These are phyloP conservation scores for Rhizopogon sp. DNA, from an alignment of 768 basidiomycete species.

Conservation along the genomic window DNA sequence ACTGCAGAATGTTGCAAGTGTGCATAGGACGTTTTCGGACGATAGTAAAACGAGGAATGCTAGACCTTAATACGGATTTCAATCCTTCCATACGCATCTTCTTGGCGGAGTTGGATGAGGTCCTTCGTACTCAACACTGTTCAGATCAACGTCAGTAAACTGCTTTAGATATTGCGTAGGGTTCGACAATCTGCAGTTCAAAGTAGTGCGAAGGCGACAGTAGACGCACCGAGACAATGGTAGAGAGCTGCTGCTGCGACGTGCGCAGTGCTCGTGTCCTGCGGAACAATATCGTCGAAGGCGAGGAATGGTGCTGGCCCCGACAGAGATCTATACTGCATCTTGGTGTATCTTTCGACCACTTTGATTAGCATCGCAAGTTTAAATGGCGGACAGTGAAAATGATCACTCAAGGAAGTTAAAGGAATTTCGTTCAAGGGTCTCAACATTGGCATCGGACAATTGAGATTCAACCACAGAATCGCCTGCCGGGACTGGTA, in stretches of 20 bases:
- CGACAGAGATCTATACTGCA: constrained; percentile 63
- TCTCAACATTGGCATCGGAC: constrained; percentile 49
- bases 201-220: neutral
- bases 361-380: constrained; percentile 8
- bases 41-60: neutral
- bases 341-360: constrained; percentile 61
- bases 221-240: constrained; percentile 68
- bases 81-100: constrained; percentile 53
- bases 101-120: constrained; percentile 57
- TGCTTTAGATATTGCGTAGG: neutral
- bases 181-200: neutral
- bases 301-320: constrained; percentile 39
- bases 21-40: neutral
- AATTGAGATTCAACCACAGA: constrained; percentile 42
- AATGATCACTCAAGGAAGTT: constrained; percentile 69
- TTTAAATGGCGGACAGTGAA: neutral
- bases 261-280: constrained; percentile 60
- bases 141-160: neutral
- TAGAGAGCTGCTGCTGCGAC: constrained; percentile 82
- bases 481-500: constrained; percentile 22
- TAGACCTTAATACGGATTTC: constrained; percentile 30
- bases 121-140: constrained; percentile 76
- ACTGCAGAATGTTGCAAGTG: neutral
- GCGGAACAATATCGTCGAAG: constrained; percentile 67
- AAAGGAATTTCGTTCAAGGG: constrained; percentile 70